Evolutionary conservation across 1,284 basidiomycete species (phyloP).

Genomic region (Grifola frondosa): DNA sequence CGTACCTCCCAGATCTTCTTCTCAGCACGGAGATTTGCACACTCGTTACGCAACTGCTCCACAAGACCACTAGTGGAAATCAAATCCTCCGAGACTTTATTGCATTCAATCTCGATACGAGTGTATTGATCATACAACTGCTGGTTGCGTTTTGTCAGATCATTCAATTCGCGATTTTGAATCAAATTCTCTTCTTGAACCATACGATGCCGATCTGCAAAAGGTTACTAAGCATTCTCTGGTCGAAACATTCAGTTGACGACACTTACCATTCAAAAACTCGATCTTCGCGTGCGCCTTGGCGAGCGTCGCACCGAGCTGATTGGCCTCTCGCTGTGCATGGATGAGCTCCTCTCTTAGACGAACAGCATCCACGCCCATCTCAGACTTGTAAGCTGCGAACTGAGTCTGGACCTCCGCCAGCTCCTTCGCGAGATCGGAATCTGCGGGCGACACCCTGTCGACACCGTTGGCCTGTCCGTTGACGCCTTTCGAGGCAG

Average conservation of each 20-base stretch:
- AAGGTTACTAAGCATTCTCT: no score
- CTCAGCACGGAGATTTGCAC: conserved; percentile 84
- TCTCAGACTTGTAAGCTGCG: conserved; percentile 77
- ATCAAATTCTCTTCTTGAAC: conserved; percentile 59
- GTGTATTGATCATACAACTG: conserved; percentile 69
- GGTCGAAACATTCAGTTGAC: no score
- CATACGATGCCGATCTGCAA: conserved; percentile 64
- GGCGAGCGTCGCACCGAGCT: conserved; percentile 67
- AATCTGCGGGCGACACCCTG: conserved; percentile 22
- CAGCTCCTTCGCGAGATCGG: conserved; percentile 53
- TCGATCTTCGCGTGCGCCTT: conserved; percentile 81
- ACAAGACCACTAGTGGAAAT: conserved; percentile 53
- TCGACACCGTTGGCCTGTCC: conserved; percentile 34
- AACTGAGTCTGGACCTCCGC: conserved; percentile 74
- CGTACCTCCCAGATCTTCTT: conserved; percentile 89
- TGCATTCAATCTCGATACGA: conserved; percentile 64
- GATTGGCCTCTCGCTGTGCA: conserved; percentile 68
- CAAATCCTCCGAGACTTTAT: conserved; percentile 64
- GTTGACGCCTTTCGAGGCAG: conserved; percentile 25
- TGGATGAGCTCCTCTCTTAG: conserved; percentile 67
- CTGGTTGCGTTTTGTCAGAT: conserved; percentile 61
- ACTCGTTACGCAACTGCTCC: conserved; percentile 81
- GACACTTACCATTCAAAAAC: conserved; percentile 60
- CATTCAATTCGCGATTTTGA: conserved; percentile 60
- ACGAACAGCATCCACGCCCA: conserved; percentile 68